Base-by-base conservation (phyloP, 139 green algal species). In the Chlorella sp. region DNA sequence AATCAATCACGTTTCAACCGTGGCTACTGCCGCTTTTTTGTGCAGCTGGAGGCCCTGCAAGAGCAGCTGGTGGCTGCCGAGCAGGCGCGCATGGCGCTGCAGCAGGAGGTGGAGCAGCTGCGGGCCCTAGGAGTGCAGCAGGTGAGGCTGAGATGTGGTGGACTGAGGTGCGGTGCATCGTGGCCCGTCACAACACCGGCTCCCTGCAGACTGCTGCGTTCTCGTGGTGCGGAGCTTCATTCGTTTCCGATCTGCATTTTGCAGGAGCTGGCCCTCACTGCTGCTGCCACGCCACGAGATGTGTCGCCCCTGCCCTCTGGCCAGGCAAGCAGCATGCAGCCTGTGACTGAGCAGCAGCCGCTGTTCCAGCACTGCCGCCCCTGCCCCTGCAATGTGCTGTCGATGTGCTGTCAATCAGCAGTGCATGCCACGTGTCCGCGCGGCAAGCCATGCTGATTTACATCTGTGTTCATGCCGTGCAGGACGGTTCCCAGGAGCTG, bases 21-120 rank as follows among this genome's bases (percentile, higher is more conserved):
- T n/a, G n/a, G n/a, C n/a, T n/a, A n/a, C n/a, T n/a, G n/a, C 21
- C 63, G n/a, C n/a, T 20, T 17, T 41, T 64, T 64, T 7, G 9
- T 60, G 62, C 63, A 83, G 78, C 28, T 83, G 62, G 78, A 83
- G 78, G 18, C 62, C 17, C 39, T 83, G 63, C 78, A 74, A 38
- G 28, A 28, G 28, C 78, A 83, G 63, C 78, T 83, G 28, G 39
- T 13, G 63, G 62, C 62, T 12, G 63, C 78, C 4, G 78, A 83
- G 78, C 39, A 83, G 63, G 63, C 74, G 62, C 41, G 39, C 1
- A 2, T n/a, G 39, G 63, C 21, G 20, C 63, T 83, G 41, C 38
- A 41, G 39, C 39, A 26, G n/a, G 78, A 83, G 78, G 63, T 83
- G 78, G 78, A 74, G 78, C 39, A 64, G 62, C 78, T 83, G 39